These are phyloP conservation scores for Zymoseptoria brevis DNA, from an alignment of 2,329 filamentous ascomycete species.

Conservation along the genomic window DNA sequence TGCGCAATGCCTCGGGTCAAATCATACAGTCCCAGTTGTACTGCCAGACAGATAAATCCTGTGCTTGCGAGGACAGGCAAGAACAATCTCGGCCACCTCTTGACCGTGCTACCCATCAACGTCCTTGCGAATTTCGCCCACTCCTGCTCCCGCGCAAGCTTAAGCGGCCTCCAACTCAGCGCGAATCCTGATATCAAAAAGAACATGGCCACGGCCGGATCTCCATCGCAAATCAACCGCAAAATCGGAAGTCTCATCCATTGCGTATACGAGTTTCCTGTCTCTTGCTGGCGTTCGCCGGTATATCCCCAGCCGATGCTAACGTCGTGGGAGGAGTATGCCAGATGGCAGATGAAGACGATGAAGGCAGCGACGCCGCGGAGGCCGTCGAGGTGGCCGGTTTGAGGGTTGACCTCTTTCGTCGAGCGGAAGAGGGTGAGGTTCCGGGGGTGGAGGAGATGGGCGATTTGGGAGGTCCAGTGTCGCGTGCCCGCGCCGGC, in stretches of 20 bases:
- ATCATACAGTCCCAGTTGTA: neutral
- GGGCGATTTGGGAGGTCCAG: neutral
- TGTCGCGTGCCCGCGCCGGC: neutral
- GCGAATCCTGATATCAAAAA: slow-evolving; percentile 14
- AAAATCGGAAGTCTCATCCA: slow-evolving; percentile 16
- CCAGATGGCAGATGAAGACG: slow-evolving; percentile 14
- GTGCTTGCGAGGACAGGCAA: slow-evolving; percentile 7
- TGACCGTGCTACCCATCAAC: slow-evolving; percentile 6
- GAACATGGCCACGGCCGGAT: slow-evolving; percentile 12
- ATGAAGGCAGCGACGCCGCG: slow-evolving; percentile 15
- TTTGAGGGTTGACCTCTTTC: neutral
- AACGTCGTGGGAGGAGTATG: slow-evolving; percentile 6
- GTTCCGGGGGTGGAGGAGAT: neutral
- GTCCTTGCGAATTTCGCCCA: neutral
- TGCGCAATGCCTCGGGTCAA: neutral
- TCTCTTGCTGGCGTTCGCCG: slow-evolving; percentile 1
- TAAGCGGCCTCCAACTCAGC: slow-evolving; percentile 9
- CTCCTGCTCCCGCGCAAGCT: slow-evolving; percentile 1
- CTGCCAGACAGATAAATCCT: neutral
- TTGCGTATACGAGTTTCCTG: neutral
- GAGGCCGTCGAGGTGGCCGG: slow-evolving; percentile 15
- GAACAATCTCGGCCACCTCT: slow-evolving; percentile 10
- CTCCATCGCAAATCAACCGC: slow-evolving; percentile 10
- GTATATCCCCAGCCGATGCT: slow-evolving; percentile 7
- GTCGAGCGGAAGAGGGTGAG: neutral